phyloP scores from a whole-genome alignment of 441 rosid species.

The Pelargonium myrrhifolium region DNA sequence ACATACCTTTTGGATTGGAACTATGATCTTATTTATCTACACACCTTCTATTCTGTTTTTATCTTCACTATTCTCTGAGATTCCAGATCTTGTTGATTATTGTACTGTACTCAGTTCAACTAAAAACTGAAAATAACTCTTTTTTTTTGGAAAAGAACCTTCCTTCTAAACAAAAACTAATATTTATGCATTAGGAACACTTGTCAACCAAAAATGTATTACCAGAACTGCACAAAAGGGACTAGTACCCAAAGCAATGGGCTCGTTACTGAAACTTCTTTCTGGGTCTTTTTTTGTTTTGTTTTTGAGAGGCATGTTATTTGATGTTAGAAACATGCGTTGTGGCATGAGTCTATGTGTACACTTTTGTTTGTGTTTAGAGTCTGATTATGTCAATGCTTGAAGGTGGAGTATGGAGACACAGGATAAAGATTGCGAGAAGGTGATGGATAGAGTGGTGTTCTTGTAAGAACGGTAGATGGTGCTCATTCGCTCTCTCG shows the following conservation, averaged over 20 bases:
- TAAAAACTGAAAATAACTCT: too few relatives aligned
- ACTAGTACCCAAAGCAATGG: not conserved
- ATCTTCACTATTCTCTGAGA: not conserved
- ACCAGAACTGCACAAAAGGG: not conserved
- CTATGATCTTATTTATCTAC: not conserved
- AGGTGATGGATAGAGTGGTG: constrained; percentile 25
- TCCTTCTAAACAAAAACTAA: not conserved
- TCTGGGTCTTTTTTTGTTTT: too few relatives aligned
- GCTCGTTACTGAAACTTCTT: too few relatives aligned
- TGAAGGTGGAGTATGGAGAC: constrained; percentile 28
- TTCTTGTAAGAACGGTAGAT: constrained; percentile 34
- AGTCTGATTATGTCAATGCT: not conserved
- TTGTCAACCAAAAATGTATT: not conserved
- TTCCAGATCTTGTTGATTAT: not conserved
- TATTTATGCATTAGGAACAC: not conserved
- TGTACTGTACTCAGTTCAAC: not conserved
- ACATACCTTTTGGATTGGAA: not conserved
- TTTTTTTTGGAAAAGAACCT: too few relatives aligned
- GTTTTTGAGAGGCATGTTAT: too few relatives aligned
- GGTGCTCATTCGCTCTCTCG: constrained; percentile 21
- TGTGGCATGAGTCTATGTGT: not conserved
- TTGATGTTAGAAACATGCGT: not conserved
- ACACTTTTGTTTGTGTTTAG: not conserved
- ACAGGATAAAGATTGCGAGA: constrained; percentile 19
- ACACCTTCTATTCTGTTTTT: not conserved